phyloP scores from a whole-genome alignment of 768 basidiomycete species.

The Suillus tomentosus region DNA sequence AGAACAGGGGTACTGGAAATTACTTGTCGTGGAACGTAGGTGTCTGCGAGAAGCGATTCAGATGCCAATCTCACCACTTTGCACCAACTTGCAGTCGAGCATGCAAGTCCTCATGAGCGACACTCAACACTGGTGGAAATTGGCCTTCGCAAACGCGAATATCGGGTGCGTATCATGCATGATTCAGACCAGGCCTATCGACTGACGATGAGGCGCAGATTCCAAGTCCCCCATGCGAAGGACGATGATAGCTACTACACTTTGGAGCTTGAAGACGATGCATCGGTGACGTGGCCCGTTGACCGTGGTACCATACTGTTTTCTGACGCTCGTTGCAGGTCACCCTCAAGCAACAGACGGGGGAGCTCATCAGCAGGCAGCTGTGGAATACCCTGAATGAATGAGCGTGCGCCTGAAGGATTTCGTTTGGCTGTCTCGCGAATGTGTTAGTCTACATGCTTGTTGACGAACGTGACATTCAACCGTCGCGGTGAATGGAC shows the following conservation, averaged over 20 bases:
- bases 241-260: not conserved
- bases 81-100: not conserved
- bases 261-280: not conserved
- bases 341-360: not conserved
- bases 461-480: not conserved
- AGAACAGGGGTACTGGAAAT: not conserved
- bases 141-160: rapidly evolving
- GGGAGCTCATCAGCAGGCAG: rapidly evolving
- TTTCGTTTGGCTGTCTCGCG: not conserved
- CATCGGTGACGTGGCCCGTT: not conserved
- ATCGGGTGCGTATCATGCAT: not conserved
- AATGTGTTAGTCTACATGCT: not conserved
- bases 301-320: not conserved
- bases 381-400: not conserved
- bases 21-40: not conserved
- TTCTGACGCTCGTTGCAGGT: not conserved
- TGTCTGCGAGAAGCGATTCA: not conserved
- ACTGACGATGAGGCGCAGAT: not conserved
- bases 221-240: not conserved
- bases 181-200: not conserved
- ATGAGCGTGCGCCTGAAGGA: not conserved
- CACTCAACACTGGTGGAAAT: not conserved
- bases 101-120: not conserved
- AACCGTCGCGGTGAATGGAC: not conserved
- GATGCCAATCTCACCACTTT: not conserved